A percentile compares a stretch with the other conserved stretches of the same genome.
Evolutionary conservation across 2,329 filamentous ascomycete genomes (phyloP).

Genomic region (Fusarium virguliforme): DNA sequence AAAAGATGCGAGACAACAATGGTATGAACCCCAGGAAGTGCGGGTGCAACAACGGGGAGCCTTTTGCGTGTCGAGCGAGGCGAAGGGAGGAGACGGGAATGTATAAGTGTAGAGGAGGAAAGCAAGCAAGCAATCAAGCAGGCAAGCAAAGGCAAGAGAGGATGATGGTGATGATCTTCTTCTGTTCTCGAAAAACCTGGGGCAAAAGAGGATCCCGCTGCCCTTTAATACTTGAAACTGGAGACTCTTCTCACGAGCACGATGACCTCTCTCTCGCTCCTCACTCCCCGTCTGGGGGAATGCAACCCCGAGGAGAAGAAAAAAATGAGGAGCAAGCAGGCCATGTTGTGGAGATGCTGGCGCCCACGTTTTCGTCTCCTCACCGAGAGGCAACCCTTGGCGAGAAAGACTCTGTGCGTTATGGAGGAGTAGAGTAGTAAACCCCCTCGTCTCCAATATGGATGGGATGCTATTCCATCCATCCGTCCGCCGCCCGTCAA

Average conservation of each 20-base stretch:
- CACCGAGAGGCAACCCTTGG: conserved; percentile 24
- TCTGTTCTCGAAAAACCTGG: neutral
- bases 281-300: conserved; percentile 30
- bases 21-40: conserved; percentile 41
- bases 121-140: conserved; percentile 11
- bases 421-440: conserved; percentile 3
- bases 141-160: conserved; percentile 3
- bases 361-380: conserved; percentile 29
- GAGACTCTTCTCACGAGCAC: conserved; percentile 8
- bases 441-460: conserved; percentile 24
- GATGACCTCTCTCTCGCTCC: conserved; percentile 20
- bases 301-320: conserved; percentile 25
- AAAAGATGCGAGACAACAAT: conserved; percentile 44
- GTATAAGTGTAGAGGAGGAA: neutral
- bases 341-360: conserved; percentile 30
- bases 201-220: conserved; percentile 18
- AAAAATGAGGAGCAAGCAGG: conserved; percentile 32
- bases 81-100: conserved; percentile 27
- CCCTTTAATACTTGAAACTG: conserved; percentile 43
- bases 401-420: conserved; percentile 13
- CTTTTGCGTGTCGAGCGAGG: conserved; percentile 44
- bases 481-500: conserved; percentile 33
- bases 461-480: conserved; percentile 33
- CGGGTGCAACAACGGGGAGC: conserved; percentile 44
- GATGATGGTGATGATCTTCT: neutral